Conservation (phyloP, 2,329 filamentous ascomycete genomes). For the Dryadomyces quercus-mongolicae region DNA sequence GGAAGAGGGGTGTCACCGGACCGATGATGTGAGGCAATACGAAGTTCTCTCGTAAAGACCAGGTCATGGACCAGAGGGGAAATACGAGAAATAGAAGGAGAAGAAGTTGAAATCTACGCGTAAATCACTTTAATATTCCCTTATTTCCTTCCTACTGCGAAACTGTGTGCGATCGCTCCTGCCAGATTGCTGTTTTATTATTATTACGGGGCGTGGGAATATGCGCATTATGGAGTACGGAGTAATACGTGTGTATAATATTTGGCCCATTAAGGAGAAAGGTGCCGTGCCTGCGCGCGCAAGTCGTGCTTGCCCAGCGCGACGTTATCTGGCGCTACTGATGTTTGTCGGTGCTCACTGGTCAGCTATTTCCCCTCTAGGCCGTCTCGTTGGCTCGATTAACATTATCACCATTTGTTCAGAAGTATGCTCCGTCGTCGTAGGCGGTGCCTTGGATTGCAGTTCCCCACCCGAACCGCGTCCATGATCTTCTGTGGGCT, state of each 20-base stretch:
- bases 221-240: not conserved
- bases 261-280: not conserved
- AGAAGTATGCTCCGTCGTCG: too few species aligned
- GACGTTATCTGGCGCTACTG: constrained; percentile 1
- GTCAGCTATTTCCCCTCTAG: not conserved
- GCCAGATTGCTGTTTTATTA: not conserved
- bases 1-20: too few species aligned
- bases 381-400: not conserved
- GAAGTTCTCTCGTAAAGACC: not conserved
- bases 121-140: not conserved
- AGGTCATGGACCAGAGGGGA: not conserved
- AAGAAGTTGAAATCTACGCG: not conserved
- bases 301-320: not conserved
- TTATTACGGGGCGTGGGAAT: not conserved
- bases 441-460: too few species aligned
- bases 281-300: not conserved
- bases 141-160: not conserved
- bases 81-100: not conserved
- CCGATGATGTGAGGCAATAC: not conserved
- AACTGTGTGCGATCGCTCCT: not conserved
- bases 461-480: too few species aligned
- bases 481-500: not conserved
- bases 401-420: not conserved
- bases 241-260: not conserved
- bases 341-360: not conserved